These are phyloP conservation scores for Marasmius fiardii DNA, from an alignment of 1,284 basidiomycete species.

Conservation along the genomic window DNA sequence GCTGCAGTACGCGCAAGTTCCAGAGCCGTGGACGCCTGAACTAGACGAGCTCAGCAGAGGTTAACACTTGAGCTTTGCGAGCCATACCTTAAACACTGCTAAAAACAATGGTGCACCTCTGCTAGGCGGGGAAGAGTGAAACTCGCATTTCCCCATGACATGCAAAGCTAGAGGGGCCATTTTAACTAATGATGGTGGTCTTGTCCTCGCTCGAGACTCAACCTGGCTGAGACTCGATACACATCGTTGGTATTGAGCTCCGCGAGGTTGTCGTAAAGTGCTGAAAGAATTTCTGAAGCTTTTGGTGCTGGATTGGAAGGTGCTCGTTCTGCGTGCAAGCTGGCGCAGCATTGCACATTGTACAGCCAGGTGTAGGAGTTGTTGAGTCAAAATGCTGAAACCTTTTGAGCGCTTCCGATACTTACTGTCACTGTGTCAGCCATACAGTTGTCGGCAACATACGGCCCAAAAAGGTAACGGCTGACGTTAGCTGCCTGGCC, in stretches of 20 bases:
- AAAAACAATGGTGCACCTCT: slow-evolving; percentile 26
- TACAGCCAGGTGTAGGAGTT: slow-evolving; percentile 15
- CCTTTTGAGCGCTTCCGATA: too few relatives aligned
- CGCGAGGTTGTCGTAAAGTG: not conserved
- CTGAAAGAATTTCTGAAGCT: not conserved
- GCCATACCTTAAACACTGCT: slow-evolving; percentile 37
- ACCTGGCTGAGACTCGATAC: slow-evolving; percentile 10
- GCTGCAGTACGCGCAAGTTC: slow-evolving; percentile 62
- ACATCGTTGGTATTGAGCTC: slow-evolving; percentile 7
- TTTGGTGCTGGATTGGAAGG: not conserved
- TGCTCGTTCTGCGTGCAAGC: slow-evolving; percentile 15
- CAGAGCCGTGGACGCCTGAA: slow-evolving; percentile 53
- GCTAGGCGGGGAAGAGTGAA: slow-evolving; percentile 35
- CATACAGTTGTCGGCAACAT: slow-evolving; percentile 1
- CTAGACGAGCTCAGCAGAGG: slow-evolving; percentile 9
- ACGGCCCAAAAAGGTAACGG: not conserved
- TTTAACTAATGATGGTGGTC: not conserved
- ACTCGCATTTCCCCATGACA: slow-evolving; percentile 18
- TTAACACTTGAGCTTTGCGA: not conserved
- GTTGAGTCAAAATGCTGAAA: not conserved
- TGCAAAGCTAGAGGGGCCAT: not conserved
- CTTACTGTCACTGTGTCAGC: too few relatives aligned
- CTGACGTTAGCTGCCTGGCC: not conserved
- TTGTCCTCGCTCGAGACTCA: not conserved
- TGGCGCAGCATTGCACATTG: slow-evolving; percentile 23